Evolutionary conservation across 2,329 filamentous ascomycete species (phyloP), one percentile per base, ranked within the genome.

Genomic region (Waltergamsia citrina): DNA sequence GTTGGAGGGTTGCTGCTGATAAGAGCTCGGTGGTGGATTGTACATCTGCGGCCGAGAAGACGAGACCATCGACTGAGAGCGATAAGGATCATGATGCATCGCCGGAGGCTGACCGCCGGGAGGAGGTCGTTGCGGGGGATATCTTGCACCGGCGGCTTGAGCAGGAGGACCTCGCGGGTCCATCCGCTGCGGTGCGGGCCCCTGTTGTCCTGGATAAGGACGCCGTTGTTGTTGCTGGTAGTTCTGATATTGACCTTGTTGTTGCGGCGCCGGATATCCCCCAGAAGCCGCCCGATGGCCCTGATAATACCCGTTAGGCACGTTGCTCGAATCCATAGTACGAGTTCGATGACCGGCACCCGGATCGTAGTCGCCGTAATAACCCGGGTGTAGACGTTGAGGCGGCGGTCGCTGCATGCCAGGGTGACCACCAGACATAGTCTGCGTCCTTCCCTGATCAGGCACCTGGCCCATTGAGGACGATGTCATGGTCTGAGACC

Each of bases 401-500:
- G 78, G 79, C 34, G 76, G 78, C 38, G 70, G 71, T 40, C 78
- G 69, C 43, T 75, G 74, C 71, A 81, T 78, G 18, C 15, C 25
- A 56, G 53, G 40, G 20, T 23, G 19, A 14, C 15, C 27, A 28
- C 76, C 79, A 28, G 71, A 75, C 78, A 85, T 84, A 39, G 86
- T 93, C 44, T 85, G 80, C 31, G 86, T 85, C 47, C 88, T 77
- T 46, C 83, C 84, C 33, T 63, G 62, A 35, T 67, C 51, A 35
- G 66, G 50, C 48, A 62, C 36, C 74, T 17, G 25, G 25, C 25
- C 75, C 38, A 61, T 51, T 27, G 81, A 71, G 43, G 86, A 80
- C 36, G 84, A 87, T 43, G 81, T 92, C 87, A 96, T 95, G 18
- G 90, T 95, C 53, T 95, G 88, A 38, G 88, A 93, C 56, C 92